phyloP scores from a whole-genome alignment of 2,329 filamentous ascomycete genomes.

The Fusarium sp. region DNA sequence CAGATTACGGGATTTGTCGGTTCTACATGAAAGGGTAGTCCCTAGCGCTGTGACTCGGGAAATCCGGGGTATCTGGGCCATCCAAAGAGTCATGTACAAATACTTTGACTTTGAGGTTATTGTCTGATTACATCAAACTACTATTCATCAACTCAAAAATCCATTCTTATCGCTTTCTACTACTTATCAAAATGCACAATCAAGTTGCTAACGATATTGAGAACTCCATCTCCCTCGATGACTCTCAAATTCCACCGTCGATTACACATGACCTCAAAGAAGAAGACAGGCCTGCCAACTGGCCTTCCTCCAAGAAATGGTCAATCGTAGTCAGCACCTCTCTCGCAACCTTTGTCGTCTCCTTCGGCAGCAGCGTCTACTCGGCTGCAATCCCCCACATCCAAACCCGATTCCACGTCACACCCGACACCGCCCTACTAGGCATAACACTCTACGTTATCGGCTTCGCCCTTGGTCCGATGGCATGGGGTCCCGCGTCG shows the following conservation, averaged over 20 bases:
- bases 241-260: not conserved
- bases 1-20: not conserved
- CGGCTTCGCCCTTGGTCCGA: conserved; percentile 69
- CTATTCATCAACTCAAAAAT: no score
- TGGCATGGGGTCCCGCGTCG: conserved; percentile 72
- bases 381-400: conserved; percentile 7
- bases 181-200: not conserved
- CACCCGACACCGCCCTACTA: not conserved
- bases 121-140: rapidly evolving
- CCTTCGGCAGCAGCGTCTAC: conserved; percentile 12
- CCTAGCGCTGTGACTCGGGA: not conserved
- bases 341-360: conserved; percentile 3
- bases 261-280: rapidly evolving
- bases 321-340: conserved; percentile 1
- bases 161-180: rapidly evolving
- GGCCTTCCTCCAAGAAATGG: not conserved
- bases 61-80: not conserved
- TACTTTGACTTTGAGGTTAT: rapidly evolving
- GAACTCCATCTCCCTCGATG: not conserved
- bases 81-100: not conserved
- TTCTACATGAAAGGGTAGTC: not conserved
- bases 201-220: not conserved
- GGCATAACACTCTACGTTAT: conserved; percentile 12
- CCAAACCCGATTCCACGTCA: not conserved
- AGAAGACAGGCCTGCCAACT: not conserved